Conservation (phyloP, 2,329 filamentous ascomycete species). For the Colletotrichum truncatum region DNA sequence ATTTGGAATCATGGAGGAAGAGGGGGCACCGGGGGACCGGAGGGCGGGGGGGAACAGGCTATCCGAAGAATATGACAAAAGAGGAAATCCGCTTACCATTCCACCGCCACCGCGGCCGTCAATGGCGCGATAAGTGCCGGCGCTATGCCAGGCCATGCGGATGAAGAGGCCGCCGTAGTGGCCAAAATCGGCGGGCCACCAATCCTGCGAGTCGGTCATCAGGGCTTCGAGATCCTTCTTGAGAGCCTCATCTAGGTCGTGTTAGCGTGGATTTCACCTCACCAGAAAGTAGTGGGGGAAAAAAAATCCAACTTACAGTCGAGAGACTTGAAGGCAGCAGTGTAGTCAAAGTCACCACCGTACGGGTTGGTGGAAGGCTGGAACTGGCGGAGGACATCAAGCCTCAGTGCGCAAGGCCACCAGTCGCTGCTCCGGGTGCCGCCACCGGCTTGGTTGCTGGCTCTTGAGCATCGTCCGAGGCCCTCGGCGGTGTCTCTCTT, state of each 20-base stretch:
- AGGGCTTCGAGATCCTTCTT: conserved; percentile 78
- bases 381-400: conserved; percentile 80
- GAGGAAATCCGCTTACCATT: conserved; percentile 43
- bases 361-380: conserved; percentile 70
- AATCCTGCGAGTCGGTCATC: conserved; percentile 83
- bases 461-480: conserved; percentile 17
- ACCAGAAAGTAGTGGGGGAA: not conserved
- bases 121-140: conserved; percentile 79
- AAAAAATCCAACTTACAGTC: conserved; percentile 54
- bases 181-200: conserved; percentile 85
- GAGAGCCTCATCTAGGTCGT: conserved; percentile 58
- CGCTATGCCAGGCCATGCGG: conserved; percentile 83
- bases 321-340: conserved; percentile 75
- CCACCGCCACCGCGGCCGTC: conserved; percentile 81
- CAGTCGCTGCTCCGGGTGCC: conserved; percentile 77
- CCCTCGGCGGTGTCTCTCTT: conserved; percentile 5
- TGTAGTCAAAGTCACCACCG: conserved; percentile 75
- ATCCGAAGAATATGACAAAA: not conserved
- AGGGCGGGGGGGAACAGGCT: not conserved
- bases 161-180: conserved; percentile 85
- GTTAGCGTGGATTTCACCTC: not conserved
- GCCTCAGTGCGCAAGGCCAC: conserved; percentile 75
- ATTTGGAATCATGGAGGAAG: not conserved
- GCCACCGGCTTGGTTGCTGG: conserved; percentile 60
- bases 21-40: not conserved